These are phyloP conservation scores for Linum usitatissimum DNA, from an alignment of 345 rosid species.

Conservation along the genomic window DNA sequence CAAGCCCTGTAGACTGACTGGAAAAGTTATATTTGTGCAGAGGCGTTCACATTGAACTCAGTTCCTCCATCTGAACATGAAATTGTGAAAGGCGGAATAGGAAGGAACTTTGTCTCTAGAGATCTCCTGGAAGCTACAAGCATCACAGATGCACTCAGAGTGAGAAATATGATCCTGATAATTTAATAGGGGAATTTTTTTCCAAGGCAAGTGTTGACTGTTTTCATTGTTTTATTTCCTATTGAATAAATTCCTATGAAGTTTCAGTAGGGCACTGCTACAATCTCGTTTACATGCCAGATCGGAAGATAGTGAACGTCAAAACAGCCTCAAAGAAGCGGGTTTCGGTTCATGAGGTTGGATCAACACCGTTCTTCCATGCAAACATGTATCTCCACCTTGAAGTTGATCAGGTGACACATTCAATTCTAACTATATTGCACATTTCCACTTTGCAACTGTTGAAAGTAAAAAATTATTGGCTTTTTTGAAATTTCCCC, in stretches of 20 bases:
- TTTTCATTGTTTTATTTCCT: constrained; percentile 3
- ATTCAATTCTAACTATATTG: neutral
- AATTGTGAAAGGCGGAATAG: constrained; percentile 36
- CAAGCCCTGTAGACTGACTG: neutral
- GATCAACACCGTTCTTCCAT: constrained; percentile 40
- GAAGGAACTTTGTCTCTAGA: constrained; percentile 43
- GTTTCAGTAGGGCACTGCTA: constrained; percentile 53
- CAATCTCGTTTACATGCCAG: constrained; percentile 31
- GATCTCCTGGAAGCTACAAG: constrained; percentile 49
- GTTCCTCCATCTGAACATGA: constrained; percentile 43
- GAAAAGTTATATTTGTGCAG: constrained; percentile 15
- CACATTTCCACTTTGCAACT: neutral
- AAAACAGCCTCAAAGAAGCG: constrained; percentile 46
- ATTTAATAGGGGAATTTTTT: neutral
- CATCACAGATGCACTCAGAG: constrained; percentile 34
- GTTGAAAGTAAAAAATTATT: neutral
- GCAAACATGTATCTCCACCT: constrained; percentile 63
- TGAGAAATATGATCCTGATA: constrained; percentile 11
- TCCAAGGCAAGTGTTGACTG: neutral
- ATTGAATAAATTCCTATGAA: constrained; percentile 36
- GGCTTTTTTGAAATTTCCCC: neutral
- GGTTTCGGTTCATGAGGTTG: constrained; percentile 37
- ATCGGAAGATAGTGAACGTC: constrained; percentile 31
- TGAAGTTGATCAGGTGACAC: constrained; percentile 38
- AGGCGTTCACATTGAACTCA: constrained; percentile 51